These are phyloP conservation scores for Stromatinia cepivora DNA, from an alignment of 2,329 filamentous ascomycete species.

Conservation along the genomic window DNA sequence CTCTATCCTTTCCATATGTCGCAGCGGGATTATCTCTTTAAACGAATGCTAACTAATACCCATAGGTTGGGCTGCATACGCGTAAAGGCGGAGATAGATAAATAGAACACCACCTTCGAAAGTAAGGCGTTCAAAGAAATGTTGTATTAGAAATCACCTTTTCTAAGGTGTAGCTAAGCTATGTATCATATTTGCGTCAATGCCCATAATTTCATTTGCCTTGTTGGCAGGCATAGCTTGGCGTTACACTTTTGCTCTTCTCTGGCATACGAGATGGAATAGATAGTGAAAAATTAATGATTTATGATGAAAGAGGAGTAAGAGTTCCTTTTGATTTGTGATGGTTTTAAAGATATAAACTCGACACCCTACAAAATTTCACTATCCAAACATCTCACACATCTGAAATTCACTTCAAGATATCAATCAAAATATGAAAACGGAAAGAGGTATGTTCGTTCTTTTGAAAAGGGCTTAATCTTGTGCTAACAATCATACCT, in stretches of 20 bases:
- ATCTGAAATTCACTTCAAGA: neutral
- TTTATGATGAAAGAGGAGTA: neutral
- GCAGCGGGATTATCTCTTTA: neutral
- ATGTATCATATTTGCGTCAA: neutral
- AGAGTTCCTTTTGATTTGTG: neutral
- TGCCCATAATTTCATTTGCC: neutral
- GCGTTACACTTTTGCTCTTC: neutral
- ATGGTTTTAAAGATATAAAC: neutral
- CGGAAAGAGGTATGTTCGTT: neutral
- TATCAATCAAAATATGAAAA: neutral
- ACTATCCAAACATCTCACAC: neutral
- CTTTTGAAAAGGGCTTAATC: neutral
- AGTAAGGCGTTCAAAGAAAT: neutral
- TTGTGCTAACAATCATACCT: neutral
- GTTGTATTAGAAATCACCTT: too few species aligned
- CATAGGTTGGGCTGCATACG: constrained; percentile 54
- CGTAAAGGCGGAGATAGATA: constrained; percentile 30
- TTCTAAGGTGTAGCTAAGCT: neutral
- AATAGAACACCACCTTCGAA: neutral
- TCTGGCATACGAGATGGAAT: neutral
- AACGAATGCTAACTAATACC: constrained; percentile 22
- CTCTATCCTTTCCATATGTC: neutral
- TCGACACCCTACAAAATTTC: neutral
- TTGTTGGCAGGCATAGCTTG: constrained; percentile 3
- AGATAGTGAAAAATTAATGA: neutral